Evolutionary conservation across 2,329 filamentous ascomycete genomes (phyloP).

Genomic region (Arthrocladium fulminans): DNA sequence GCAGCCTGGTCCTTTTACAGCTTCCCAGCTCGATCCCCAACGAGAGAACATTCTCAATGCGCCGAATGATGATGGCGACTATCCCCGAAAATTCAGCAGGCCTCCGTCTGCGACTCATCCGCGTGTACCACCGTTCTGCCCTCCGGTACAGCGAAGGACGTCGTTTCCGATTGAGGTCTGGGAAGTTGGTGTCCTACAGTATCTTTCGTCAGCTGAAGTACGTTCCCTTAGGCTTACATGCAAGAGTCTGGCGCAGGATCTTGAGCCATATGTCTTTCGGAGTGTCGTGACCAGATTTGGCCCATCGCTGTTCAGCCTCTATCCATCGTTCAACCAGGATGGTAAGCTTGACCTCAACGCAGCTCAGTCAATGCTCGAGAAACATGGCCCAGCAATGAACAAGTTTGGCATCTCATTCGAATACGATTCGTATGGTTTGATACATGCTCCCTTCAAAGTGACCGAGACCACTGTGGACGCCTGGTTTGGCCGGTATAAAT

Average conservation of each 20-base stretch:
- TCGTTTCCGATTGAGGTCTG: conserved; percentile 55
- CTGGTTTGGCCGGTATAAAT: conserved; percentile 58
- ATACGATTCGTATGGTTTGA: conserved; percentile 41
- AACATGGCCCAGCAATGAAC: conserved; percentile 52
- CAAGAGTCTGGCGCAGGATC: conserved; percentile 49
- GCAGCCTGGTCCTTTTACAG: not conserved
- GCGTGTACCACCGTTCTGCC: not conserved
- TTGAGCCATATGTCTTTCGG: conserved; percentile 51
- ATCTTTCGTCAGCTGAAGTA: conserved; percentile 51
- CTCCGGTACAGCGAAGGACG: not conserved
- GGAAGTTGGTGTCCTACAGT: conserved; percentile 38
- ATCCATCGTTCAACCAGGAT: conserved; percentile 12
- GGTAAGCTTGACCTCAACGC: conserved; percentile 26
- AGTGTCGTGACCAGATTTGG: conserved; percentile 59
- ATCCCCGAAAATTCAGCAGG: not conserved
- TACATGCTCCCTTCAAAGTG: conserved; percentile 47
- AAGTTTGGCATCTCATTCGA: conserved; percentile 62
- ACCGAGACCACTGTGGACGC: conserved; percentile 46
- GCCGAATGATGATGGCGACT: not conserved
- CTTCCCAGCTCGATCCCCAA: not conserved
- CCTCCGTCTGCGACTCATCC: not conserved
- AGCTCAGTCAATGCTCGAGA: conserved; percentile 51
- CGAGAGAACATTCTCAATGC: not conserved
- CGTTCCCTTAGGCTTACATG: conserved; percentile 54
- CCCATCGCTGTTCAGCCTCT: conserved; percentile 45